phyloP scores from a whole-genome alignment of 345 rosid species.

The Adansonia digitata region DNA sequence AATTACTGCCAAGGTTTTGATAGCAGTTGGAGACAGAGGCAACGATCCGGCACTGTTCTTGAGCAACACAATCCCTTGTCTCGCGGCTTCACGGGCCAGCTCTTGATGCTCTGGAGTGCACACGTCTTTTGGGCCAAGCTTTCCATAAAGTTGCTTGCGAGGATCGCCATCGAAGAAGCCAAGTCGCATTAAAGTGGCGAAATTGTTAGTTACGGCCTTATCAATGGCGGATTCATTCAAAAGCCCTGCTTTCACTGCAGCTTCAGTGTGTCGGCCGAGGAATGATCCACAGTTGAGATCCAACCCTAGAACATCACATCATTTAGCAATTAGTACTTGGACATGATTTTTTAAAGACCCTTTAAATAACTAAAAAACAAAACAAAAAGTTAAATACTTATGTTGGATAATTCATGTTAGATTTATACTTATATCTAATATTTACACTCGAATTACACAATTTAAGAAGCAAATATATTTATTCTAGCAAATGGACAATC shows the following conservation, averaged over 20 bases:
- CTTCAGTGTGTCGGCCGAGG: conserved; percentile 69
- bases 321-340: background rate
- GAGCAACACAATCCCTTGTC: conserved; percentile 88
- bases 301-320: conserved; percentile 35
- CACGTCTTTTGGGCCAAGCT: conserved; percentile 73
- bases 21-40: conserved; percentile 53
- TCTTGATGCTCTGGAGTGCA: conserved; percentile 66
- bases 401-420: too few relatives aligned
- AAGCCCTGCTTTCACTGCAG: conserved; percentile 63
- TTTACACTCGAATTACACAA: too few relatives aligned
- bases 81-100: conserved; percentile 78
- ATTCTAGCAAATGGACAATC: background rate
- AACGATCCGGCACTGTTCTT: conserved; percentile 54
- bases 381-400: too few relatives aligned
- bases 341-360: too few relatives aligned
- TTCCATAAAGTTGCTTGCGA: conserved; percentile 61
- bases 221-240: conserved; percentile 48
- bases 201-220: conserved; percentile 71
- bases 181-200: conserved; percentile 72
- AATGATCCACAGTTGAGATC: conserved; percentile 87
- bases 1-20: conserved; percentile 67
- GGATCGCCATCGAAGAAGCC: conserved; percentile 95
- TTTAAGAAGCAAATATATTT: background rate
- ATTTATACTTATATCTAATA: too few relatives aligned
- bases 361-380: too few relatives aligned